These are phyloP conservation scores for Aspergillus clavatus DNA, from an alignment of 2,329 filamentous ascomycete genomes.

Conservation along the genomic window DNA sequence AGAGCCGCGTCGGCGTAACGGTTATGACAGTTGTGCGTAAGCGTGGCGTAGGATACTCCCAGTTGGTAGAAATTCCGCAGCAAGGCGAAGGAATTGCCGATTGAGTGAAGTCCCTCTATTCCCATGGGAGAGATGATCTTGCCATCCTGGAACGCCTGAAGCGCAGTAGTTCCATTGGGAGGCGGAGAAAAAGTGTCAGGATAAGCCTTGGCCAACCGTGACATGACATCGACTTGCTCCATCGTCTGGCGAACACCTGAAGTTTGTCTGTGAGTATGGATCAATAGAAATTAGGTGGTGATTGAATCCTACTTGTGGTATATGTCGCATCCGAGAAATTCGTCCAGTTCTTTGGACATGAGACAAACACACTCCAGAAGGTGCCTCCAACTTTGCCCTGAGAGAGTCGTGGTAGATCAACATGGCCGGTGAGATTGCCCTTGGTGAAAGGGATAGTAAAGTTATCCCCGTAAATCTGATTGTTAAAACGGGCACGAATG, in stretches of 20 bases:
- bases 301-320: slow-evolving; percentile 51
- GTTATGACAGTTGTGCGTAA: slow-evolving; percentile 94
- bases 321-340: slow-evolving; percentile 73
- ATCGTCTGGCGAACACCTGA: slow-evolving; percentile 31
- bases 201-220: slow-evolving; percentile 31
- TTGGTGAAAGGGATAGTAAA: slow-evolving; percentile 73
- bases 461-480: slow-evolving; percentile 69
- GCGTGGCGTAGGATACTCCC: slow-evolving; percentile 79
- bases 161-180: slow-evolving; percentile 56
- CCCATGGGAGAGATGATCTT: slow-evolving; percentile 73
- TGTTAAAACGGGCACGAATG: slow-evolving; percentile 62
- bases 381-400: slow-evolving; percentile 66
- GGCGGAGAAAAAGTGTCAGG: slow-evolving; percentile 50
- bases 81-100: slow-evolving; percentile 67
- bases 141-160: slow-evolving; percentile 55
- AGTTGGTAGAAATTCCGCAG: slow-evolving; percentile 70
- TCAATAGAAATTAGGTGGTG: background rate
- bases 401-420: slow-evolving; percentile 72
- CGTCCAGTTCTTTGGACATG: slow-evolving; percentile 66
- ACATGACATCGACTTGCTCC: slow-evolving; percentile 36
- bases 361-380: slow-evolving; percentile 88
- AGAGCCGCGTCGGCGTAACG: slow-evolving; percentile 80
- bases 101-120: slow-evolving; percentile 87
- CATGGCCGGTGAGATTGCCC: slow-evolving; percentile 63
- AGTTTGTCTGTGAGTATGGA: background rate